A percentile compares a stretch with the other conserved stretches of the same genome.
Evolutionary conservation across 768 basidiomycete genomes (phyloP).

Genomic region (Peribolospora baueri): DNA sequence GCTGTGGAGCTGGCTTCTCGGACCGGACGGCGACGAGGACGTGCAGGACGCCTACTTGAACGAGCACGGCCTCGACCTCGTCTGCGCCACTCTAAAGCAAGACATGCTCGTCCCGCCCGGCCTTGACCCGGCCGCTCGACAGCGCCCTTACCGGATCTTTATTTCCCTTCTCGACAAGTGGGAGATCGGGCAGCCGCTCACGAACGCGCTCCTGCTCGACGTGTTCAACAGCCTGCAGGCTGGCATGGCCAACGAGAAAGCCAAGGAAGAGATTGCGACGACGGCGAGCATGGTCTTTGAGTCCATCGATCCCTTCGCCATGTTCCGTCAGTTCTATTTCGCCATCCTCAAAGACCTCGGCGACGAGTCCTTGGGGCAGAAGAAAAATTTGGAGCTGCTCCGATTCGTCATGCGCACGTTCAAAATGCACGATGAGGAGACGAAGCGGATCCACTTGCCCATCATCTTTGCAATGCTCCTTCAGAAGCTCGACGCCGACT

Average conservation of each 20-base stretch:
- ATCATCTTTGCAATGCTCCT: no score
- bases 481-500: no score
- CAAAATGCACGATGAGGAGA: conserved; percentile 60
- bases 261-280: conserved; percentile 31
- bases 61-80: conserved; percentile 42
- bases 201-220: conserved; percentile 53
- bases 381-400: conserved; percentile 29
- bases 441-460: no score
- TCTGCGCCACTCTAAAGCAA: conserved; percentile 42
- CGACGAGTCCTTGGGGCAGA: neutral
- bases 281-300: conserved; percentile 77
- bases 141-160: conserved; percentile 78
- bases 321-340: conserved; percentile 55
- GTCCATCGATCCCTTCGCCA: conserved; percentile 62
- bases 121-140: conserved; percentile 35
- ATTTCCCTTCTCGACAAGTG: conserved; percentile 87
- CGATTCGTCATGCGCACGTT: conserved; percentile 50
- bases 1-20: conserved; percentile 77
- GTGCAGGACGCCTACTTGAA: conserved; percentile 46
- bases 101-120: conserved; percentile 1
- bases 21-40: conserved; percentile 50
- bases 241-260: conserved; percentile 22
- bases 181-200: conserved; percentile 69
- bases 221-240: conserved; percentile 46
- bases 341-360: conserved; percentile 10